Evolutionary conservation across 768 basidiomycete genomes (phyloP).

Genomic region (Solioccasus polychromus): DNA sequence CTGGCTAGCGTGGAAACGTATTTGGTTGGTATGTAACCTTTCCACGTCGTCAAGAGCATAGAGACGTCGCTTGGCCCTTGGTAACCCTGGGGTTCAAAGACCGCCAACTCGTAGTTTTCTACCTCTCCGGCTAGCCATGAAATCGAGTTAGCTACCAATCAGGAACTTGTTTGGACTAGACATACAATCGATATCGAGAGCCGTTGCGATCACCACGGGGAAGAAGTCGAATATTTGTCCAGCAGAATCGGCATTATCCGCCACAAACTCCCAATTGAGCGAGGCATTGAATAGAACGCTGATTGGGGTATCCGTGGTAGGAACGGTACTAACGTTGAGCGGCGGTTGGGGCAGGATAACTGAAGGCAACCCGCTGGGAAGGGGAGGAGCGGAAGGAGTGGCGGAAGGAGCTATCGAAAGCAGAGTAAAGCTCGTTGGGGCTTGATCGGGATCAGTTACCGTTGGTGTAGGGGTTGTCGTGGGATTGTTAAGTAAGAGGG

Average conservation of each 20-base stretch:
- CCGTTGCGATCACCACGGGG: conserved; percentile 47
- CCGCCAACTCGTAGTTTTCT: conserved; percentile 58
- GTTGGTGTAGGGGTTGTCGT: conserved; percentile 23
- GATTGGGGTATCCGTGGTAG: conserved; percentile 46
- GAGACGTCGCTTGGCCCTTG: conserved; percentile 35
- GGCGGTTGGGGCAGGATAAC: conserved; percentile 49
- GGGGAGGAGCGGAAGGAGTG: conserved; percentile 29
- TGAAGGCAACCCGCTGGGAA: conserved; percentile 61
- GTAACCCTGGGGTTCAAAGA: conserved; percentile 51
- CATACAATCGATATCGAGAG: conserved; percentile 45
- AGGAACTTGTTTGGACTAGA: conserved; percentile 2
- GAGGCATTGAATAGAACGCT: conserved; percentile 59
- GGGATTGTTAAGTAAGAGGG: conserved; percentile 31
- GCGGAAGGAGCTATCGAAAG: conserved; percentile 20
- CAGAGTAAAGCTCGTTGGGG: conserved; percentile 28
- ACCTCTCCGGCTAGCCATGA: conserved; percentile 37
- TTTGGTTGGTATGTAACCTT: conserved; percentile 61
- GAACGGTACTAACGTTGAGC: conserved; percentile 29
- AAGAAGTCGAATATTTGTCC: conserved; percentile 78
- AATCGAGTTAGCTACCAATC: conserved; percentile 23
- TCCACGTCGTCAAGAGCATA: conserved; percentile 64
- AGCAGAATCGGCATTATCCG: conserved; percentile 49
- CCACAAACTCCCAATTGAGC: conserved; percentile 72
- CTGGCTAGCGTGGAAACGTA: conserved; percentile 59
- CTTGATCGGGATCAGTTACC: conserved; percentile 39